Evolutionary conservation across 1,139 yeast species (phyloP), one percentile per base, ranked within the genome.

Genomic region (Candida sanyaensis): DNA sequence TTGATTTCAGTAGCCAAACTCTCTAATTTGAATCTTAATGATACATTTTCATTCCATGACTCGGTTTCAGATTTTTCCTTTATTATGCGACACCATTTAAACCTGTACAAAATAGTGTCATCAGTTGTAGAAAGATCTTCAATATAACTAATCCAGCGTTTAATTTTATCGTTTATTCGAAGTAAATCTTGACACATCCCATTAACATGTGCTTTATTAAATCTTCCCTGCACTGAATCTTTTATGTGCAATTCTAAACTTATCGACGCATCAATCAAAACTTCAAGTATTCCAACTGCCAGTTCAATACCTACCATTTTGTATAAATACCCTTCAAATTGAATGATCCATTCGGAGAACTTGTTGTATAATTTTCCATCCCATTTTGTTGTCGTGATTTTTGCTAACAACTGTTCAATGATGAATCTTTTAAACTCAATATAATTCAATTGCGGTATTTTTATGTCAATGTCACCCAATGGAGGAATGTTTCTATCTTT

Each of bases 201-300:
- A 46, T 66, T 68, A 5, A 68, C 51, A 2, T 45, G 31, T 3
- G 55, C 53, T 21, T 47, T 46, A 31, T 52, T 52, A 9, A 51
- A 49, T 26, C 44, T 49, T 29, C 32, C 37, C 32, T 57, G 57
- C 50, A 61, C 54, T 4, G 62, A 53, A 44, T 55, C 62, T 37
- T 60, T 63, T 43, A 67, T 56, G 54, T 71, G 65, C 34, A 58
- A 48, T 57, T 74, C 66, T 44, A 66, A 47, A 31, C 61, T 50
- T n/a, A 78, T 64, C 52, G 66, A 78, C 2, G 58, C 52, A 58
- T 88, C 88, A 0, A 83, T 73, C 28, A 86, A 61, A 0, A 85
- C 55, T 56, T 88, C 96, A 53, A 73, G 76, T 0, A 86, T 59
- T 0, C 74, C 60, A 1, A 69, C 60, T 1, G 66, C 50, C 41